These are phyloP conservation scores for Oligophagozyma castellii DNA, from an alignment of 1,139 yeast species.

Conservation along the genomic window DNA sequence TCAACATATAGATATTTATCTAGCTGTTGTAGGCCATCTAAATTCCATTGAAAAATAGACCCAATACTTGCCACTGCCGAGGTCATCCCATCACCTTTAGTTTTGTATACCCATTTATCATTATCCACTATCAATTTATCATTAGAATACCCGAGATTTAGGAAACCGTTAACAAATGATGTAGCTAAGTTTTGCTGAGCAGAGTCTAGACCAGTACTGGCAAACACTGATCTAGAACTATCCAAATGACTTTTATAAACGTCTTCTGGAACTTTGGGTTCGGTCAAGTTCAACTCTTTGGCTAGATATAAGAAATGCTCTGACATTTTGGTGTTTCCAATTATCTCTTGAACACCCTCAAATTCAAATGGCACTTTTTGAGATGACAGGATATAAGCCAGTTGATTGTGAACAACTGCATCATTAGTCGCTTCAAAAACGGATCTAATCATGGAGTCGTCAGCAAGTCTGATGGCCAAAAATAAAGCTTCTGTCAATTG, in stretches of 20 bases:
- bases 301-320: constrained; percentile 71
- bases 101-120: constrained; percentile 82
- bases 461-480: constrained; percentile 80
- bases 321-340: constrained; percentile 65
- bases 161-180: constrained; percentile 80
- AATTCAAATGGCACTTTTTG: constrained; percentile 75
- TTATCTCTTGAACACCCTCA: constrained; percentile 73
- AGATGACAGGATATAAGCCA: constrained; percentile 79
- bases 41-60: constrained; percentile 83
- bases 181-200: constrained; percentile 96
- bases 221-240: constrained; percentile 38
- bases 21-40: constrained; percentile 77
- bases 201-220: constrained; percentile 60
- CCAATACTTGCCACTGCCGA: constrained; percentile 92
- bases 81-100: constrained; percentile 87
- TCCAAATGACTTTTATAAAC: constrained; percentile 86
- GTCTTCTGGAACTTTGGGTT: constrained; percentile 92
- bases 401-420: constrained; percentile 65
- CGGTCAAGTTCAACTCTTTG: constrained; percentile 75
- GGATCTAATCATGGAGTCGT: constrained; percentile 59
- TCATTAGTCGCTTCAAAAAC: constrained; percentile 72
- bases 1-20: constrained; percentile 82
- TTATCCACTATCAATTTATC: constrained; percentile 73
- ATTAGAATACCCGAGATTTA: constrained; percentile 80
- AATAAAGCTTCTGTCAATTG: constrained; percentile 83